Evolutionary conservation across 257 asterid genomes (phyloP).

Genomic region (Primulina tabacum): DNA sequence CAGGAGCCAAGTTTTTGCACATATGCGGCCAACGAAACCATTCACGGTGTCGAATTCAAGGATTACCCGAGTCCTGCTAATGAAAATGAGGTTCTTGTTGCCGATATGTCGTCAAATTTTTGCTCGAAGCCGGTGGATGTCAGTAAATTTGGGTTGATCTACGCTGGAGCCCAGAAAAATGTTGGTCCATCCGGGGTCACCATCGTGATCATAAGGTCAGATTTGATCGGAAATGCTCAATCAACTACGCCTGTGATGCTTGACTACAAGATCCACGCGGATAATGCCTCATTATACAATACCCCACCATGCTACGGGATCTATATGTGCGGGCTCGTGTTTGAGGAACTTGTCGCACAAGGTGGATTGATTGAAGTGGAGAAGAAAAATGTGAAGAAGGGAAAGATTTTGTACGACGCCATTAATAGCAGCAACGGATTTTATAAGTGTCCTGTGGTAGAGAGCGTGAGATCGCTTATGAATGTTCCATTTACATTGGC

Average conservation of each 20-base stretch:
- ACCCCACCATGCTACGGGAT: conserved; percentile 96
- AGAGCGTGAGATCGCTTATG: conserved; percentile 86
- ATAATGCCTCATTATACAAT: conserved; percentile 77
- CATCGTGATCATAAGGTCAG: conserved; percentile 62
- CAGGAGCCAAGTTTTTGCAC: conserved; percentile 70
- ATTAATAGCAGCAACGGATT: conserved; percentile 83
- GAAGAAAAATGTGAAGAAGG: conserved; percentile 75
- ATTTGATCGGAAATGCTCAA: conserved; percentile 74
- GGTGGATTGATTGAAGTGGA: conserved; percentile 84
- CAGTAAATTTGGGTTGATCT: conserved; percentile 65
- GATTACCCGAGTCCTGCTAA: conserved; percentile 58
- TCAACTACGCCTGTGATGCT: conserved; percentile 77
- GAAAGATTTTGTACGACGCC: conserved; percentile 58
- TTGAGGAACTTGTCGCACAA: conserved; percentile 80
- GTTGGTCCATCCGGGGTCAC: conserved; percentile 98
- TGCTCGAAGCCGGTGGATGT: conserved; percentile 92
- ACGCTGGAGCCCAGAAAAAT: conserved; percentile 98
- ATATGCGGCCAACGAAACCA: conserved; percentile 91
- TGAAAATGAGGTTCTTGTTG: conserved; percentile 55
- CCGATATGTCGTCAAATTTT: conserved; percentile 93
- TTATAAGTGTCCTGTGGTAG: conserved; percentile 79
- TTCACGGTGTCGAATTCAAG: conserved; percentile 91
- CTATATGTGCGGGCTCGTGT: conserved; percentile 89
- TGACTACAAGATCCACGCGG: conserved; percentile 88
- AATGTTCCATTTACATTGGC: conserved; percentile 86